phyloP scores from a whole-genome alignment of 1,284 basidiomycete genomes.

The Moniliophthora roreri region DNA sequence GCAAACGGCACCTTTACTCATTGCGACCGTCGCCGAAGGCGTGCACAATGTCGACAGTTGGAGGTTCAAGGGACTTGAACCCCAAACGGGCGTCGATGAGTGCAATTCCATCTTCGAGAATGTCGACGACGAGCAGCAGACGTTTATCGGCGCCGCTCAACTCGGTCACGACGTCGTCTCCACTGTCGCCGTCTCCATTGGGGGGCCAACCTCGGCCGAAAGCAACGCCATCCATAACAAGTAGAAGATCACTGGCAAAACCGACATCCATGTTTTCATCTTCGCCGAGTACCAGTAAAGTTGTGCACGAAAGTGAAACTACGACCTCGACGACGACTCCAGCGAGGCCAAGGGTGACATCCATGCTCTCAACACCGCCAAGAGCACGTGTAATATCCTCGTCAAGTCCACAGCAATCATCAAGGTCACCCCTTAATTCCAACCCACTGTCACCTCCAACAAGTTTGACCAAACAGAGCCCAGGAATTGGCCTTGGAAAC shows the following conservation, averaged over 20 bases:
- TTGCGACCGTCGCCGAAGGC: too few species aligned
- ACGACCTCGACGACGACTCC: conserved; percentile 2
- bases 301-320: background rate
- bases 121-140: background rate
- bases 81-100: background rate
- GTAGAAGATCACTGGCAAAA: background rate
- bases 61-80: background rate
- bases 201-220: background rate
- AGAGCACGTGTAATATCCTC: background rate
- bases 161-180: background rate
- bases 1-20: too few species aligned
- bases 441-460: background rate
- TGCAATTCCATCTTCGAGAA: conserved; percentile 1
- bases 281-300: background rate
- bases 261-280: background rate
- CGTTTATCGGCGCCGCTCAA: background rate
- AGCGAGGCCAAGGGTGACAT: background rate
- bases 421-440: background rate
- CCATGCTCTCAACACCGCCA: conserved; percentile 2
- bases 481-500: background rate
- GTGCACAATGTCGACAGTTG: background rate
- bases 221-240: conserved; percentile 1
- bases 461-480: background rate
- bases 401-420: background rate
- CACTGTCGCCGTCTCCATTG: background rate